Base-by-base conservation (phyloP, 192 early-diverging fungal species). In the Dimargaris verticillata region DNA sequence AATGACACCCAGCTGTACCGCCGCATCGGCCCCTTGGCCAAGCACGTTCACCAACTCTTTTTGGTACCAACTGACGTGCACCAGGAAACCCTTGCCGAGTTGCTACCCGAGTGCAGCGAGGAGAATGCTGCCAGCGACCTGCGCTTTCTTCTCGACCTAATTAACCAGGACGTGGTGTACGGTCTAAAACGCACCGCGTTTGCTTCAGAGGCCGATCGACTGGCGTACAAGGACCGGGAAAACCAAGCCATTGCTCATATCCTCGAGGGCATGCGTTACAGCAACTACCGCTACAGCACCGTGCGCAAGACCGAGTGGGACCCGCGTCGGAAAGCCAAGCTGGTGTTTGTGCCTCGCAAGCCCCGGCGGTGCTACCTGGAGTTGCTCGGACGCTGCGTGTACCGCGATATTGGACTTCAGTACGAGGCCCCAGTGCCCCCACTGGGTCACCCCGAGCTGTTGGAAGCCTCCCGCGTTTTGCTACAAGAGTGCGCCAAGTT, bases 281-380 rank as follows among this genome's bases (percentile, higher is more conserved):
- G 55, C 33, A 58, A 44, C 33, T 58, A 43, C 55, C 12, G 28
- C 28, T 58, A 58, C 29, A 58, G 42, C 42, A 58, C 55, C 55
- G 29, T 58, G 13, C 55, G 55, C 25, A 33, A 44, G 29, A 58
- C 55, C 55, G 55, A 28, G 5, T 58, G 25, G 17, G 55, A 58
- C 20, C 7, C 17, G 29, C 13, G 29, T n/a, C 55, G 42, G 18
- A 12, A 22, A 33, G 28, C 17, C 42, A 28, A 58, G 26, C 15
- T 58, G 13, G 42, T 41, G 14, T 58, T 58, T 38, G 42, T 58
- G 28, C 55, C 55, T 28, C 25, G 42, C 15, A 38, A 28, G 13
- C 33, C 42, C 13, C 55, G 29, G 15, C n/a, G 17, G 28, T 58
- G 42, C n/a, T 58, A 58, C 29, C 29, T 14, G 18, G 55, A 41